Base-by-base conservation (phyloP, 139 green algal genomes). In the Asterochloris sp. region DNA sequence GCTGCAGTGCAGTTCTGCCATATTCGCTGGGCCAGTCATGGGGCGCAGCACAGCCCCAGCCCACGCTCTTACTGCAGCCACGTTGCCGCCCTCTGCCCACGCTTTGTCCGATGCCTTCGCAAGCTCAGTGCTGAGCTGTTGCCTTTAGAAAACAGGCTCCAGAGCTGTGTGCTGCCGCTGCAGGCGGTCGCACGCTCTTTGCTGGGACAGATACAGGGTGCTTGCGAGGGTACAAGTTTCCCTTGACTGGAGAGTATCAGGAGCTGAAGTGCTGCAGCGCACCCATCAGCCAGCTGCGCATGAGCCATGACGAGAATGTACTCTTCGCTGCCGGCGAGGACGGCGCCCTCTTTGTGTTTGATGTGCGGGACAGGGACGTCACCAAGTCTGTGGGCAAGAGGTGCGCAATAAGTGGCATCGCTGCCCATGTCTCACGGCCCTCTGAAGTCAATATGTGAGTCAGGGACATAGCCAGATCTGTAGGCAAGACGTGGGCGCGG, bases 191-290 rank as follows among this genome's bases (percentile, higher is more conserved):
- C 23, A 78, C 84, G n/a, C 82, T 98, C 83, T 97, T 97, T 87
- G 92, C 94, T 0, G 92, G 87, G 15, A 96, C 90, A 1, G 88
- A 95, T 27, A 88, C 54, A 0, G 95, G 95, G 13, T 82, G 80
- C 8, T 79, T 98, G 78, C 86, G 95, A 10, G 89, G 89, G 15
- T 98, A 98, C 93, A 93, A 92, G 82, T 91, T 91, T 76, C 93
- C 95, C 16, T 89, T 98, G 61, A 82, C 85, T 14, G 89, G 90
- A 60, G 88, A 92, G 73, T 90, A 84, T 76, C 81, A 90, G 68
- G 88, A 93, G 83, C 63, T 85, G 62, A 61, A 76, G 2, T 90
- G 82, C 79, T 89, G 94, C 73, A 28, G 86, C 15, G 86, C 84
- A 0, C 28, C 90, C 14, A 91, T 98, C 73, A 93, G 88, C 0